Percentiles rank a stretch among this genome's conserved stretches.
phyloP scores from a whole-genome alignment of 208 protist genomes.

The Leishmania aethiopica region DNA sequence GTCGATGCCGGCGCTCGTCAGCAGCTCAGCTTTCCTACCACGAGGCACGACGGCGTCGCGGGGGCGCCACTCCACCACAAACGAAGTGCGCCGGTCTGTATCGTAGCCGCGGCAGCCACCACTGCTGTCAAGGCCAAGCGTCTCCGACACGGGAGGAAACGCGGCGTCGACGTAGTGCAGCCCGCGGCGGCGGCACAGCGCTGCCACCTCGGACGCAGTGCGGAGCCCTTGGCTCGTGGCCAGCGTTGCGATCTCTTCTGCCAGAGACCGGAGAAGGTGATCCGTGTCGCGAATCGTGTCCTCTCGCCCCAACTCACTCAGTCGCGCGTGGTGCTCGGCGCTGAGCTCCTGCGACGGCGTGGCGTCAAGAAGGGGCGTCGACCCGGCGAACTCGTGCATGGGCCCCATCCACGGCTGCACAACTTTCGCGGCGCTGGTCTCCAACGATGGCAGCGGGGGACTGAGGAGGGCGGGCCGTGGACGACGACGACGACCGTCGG shows the following conservation, averaged over 20 bases:
- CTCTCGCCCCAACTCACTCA: constrained; percentile 21
- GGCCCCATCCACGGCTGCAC: constrained; percentile 25
- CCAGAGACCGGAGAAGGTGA: constrained; percentile 21
- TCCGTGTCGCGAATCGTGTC: constrained; percentile 35
- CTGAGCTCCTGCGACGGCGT: not conserved
- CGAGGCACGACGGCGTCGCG: constrained; percentile 17
- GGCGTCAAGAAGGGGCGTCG: not conserved
- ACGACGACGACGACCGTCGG: not conserved
- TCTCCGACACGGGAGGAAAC: constrained; percentile 51
- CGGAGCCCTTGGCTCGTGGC: constrained; percentile 13
- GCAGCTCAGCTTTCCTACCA: constrained; percentile 13
- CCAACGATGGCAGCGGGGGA: not conserved
- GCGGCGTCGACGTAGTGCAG: constrained; percentile 59
- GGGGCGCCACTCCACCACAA: constrained; percentile 40
- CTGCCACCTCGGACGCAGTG: constrained; percentile 31
- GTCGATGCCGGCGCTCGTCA: constrained; percentile 40
- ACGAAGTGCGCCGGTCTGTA: constrained; percentile 4
- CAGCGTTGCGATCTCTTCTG: constrained; percentile 28
- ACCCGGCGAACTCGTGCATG: constrained; percentile 27
- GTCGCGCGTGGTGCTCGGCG: not conserved
- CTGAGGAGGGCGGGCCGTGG: not conserved
- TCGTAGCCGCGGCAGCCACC: constrained; percentile 31
- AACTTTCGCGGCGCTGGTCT: not conserved
- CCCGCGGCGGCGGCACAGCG: constrained; percentile 37
- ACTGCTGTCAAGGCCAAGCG: constrained; percentile 25